A percentile compares a stretch with the other conserved stretches of the same genome.
These are phyloP conservation scores for Chlamydomonas schloesseri DNA, from an alignment of 139 green algal genomes.

Conservation along the genomic window DNA sequence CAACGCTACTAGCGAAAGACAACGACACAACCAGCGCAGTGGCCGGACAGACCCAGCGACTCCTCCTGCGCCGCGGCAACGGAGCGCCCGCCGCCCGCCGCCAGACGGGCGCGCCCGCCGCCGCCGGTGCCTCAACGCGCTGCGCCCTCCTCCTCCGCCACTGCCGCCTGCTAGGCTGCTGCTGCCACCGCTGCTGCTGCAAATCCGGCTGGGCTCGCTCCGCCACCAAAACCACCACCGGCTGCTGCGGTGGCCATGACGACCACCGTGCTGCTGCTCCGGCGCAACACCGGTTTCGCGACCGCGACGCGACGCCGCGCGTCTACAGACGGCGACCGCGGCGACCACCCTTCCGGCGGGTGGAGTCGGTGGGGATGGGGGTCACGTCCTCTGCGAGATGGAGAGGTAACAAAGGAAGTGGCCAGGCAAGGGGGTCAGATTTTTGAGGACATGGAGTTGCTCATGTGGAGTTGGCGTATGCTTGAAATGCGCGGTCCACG, in stretches of 20 bases:
- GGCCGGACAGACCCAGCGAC: not conserved
- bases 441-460: no score
- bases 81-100: no score
- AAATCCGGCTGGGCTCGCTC: not conserved
- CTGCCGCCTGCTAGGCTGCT: no score
- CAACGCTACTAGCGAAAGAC: not conserved
- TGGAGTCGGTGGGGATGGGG: slow-evolving; percentile 98
- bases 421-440: not conserved
- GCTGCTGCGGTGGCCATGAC: not conserved
- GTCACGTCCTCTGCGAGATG: slow-evolving; percentile 96
- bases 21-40: not conserved
- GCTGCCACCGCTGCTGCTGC: not conserved
- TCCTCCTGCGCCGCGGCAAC: no score
- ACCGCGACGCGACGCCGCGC: slow-evolving; percentile 16
- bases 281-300: not conserved
- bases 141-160: no score
- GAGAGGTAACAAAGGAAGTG: not conserved
- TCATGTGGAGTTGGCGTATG: no score
- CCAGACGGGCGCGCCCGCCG: no score
- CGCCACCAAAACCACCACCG: not conserved
- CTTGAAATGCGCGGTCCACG: no score
- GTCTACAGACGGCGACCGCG: slow-evolving; percentile 93
- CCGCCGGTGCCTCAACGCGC: no score
- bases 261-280: not conserved
- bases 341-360: slow-evolving; percentile 97